Percentiles rank a stretch among this genome's conserved stretches.
Conservation (phyloP, 2,329 filamentous ascomycete species). For the Fusarium caatingaense region DNA sequence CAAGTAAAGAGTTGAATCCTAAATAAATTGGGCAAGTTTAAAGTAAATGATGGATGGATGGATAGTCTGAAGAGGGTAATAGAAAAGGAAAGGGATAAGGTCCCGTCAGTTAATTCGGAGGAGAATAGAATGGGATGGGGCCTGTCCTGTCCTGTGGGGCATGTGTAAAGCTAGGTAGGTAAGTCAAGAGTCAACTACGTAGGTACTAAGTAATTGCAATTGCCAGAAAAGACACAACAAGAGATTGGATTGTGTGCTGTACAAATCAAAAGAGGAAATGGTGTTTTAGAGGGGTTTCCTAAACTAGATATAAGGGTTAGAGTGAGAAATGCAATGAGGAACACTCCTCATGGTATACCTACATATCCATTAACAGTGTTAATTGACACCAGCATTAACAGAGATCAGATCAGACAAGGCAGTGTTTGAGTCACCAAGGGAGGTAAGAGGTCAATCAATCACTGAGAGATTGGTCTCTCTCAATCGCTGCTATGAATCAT, state of each 20-base stretch:
- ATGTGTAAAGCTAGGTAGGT: constrained; percentile 22
- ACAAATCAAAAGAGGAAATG: constrained; percentile 16
- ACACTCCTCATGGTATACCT: background rate
- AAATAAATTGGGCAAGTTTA: background rate
- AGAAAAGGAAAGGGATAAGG: constrained; percentile 25
- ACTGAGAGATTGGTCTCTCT: constrained; percentile 17
- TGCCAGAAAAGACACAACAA: constrained; percentile 16
- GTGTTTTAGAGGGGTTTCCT: constrained; percentile 3
- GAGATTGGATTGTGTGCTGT: background rate
- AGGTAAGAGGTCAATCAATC: constrained; percentile 34
- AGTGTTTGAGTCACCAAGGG: constrained; percentile 49
- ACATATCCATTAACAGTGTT: background rate
- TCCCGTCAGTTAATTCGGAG: background rate
- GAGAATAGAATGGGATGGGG: background rate
- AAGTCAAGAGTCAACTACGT: constrained; percentile 31
- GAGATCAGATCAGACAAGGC: constrained; percentile 43
- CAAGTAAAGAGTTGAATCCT: background rate
- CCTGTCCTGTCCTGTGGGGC: constrained; percentile 9
- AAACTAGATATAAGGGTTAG: constrained; percentile 3
- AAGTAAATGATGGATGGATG: constrained; percentile 16
- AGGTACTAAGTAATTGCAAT: constrained; percentile 18
- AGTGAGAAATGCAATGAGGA: constrained; percentile 2
- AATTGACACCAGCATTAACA: constrained; percentile 13
- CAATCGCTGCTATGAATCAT: background rate
- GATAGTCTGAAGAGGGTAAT: background rate